Percentiles rank a stretch among this genome's conserved stretches.
Conservation (phyloP, 345 rosid genomes). For the Aquilaria malaccensis region DNA sequence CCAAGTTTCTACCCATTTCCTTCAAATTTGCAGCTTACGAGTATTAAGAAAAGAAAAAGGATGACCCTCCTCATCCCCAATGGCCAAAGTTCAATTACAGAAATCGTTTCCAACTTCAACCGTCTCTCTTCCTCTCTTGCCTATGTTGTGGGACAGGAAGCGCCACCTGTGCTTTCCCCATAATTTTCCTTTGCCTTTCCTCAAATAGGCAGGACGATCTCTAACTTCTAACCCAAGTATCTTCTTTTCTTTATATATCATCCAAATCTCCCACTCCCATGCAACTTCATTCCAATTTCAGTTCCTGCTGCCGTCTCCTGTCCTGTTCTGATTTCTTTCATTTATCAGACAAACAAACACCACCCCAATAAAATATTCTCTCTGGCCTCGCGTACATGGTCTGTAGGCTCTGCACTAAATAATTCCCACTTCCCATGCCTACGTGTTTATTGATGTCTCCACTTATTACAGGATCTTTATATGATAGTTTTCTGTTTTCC, state of each 20-base stretch:
- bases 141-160: not conserved
- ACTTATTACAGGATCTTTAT: not conserved
- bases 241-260: not conserved
- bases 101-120: too few species aligned
- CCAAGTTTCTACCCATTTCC: too few species aligned
- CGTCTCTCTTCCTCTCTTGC: not conserved
- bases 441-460: not conserved
- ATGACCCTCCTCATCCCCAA: too few species aligned
- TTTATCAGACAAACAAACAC: too few species aligned
- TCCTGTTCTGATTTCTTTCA: too few species aligned
- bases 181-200: constrained; percentile 4
- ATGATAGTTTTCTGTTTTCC: constrained; percentile 2
- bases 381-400: constrained; percentile 7
- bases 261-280: not conserved
- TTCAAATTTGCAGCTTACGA: not conserved
- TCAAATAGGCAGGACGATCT: not conserved
- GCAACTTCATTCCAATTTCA: not conserved
- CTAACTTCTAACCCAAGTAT: not conserved
- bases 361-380: too few species aligned
- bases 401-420: constrained; percentile 2
- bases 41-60: not conserved
- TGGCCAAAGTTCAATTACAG: too few species aligned
- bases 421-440: not conserved
- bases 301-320: not conserved
- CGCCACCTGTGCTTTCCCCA: constrained; percentile 2